Evolutionary conservation across 2,329 filamentous ascomycete species (phyloP).

Genomic region (Hypoxylon sp.): DNA sequence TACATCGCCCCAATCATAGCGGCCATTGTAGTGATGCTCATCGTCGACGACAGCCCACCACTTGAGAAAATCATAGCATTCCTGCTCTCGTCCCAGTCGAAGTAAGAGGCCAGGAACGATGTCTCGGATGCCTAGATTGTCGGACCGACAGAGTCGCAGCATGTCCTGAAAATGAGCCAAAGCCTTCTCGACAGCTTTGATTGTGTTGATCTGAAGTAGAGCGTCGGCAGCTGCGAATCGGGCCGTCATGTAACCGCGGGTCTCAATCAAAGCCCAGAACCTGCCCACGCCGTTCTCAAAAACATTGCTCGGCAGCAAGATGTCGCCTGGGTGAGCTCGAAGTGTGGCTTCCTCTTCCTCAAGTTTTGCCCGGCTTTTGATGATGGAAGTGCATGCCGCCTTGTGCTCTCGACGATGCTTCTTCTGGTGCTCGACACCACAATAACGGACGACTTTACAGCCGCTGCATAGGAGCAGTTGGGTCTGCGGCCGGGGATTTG

Average conservation of each 20-base stretch:
- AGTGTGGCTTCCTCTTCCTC: conserved; percentile 47
- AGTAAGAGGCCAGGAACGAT: conserved; percentile 50
- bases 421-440: conserved; percentile 47
- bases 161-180: conserved; percentile 43
- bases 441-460: conserved; percentile 52
- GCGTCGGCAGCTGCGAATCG: conserved; percentile 51
- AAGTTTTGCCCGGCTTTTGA: conserved; percentile 37
- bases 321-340: conserved; percentile 30
- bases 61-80: conserved; percentile 64
- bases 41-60: conserved; percentile 58
- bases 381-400: conserved; percentile 46
- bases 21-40: conserved; percentile 24
- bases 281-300: conserved; percentile 54
- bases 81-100: conserved; percentile 54
- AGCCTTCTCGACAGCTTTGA: conserved; percentile 49
- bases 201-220: conserved; percentile 53
- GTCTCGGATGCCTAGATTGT: conserved; percentile 46
- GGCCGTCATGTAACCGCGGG: conserved; percentile 58
- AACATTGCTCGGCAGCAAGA: conserved; percentile 29
- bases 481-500: conserved; percentile 7
- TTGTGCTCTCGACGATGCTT: conserved; percentile 48
- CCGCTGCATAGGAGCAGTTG: conserved; percentile 45
- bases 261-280: conserved; percentile 55
- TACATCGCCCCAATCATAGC: conserved; percentile 23
- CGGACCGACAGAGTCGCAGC: conserved; percentile 45